These are phyloP conservation scores for Agapanthus africanus DNA, from an alignment of 106 monocot genomes.

Conservation along the genomic window DNA sequence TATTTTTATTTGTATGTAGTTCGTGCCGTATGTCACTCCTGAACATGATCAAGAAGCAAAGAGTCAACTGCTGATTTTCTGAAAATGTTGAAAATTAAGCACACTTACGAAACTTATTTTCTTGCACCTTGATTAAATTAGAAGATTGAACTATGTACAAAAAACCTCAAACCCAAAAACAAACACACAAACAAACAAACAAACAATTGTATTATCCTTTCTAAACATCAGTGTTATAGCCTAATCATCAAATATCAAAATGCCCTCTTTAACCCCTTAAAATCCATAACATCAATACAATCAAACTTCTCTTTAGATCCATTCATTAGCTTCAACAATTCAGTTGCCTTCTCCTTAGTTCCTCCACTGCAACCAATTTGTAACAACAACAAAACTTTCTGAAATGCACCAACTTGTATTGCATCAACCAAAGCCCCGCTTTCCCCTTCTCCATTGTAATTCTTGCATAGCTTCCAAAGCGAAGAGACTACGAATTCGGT, in stretches of 20 bases:
- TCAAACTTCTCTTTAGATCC: constrained; percentile 25
- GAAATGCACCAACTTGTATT: constrained; percentile 50
- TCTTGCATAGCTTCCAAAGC: constrained; percentile 35
- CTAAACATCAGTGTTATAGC: too few relatives aligned
- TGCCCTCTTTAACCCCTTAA: constrained; percentile 47
- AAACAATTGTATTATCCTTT: not conserved
- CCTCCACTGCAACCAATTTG: constrained; percentile 40
- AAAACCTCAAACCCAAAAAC: not conserved
- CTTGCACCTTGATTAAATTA: too few relatives aligned
- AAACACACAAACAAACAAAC: not conserved
- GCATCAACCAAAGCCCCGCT: constrained; percentile 31
- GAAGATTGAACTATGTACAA: not conserved
- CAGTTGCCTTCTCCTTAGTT: constrained; percentile 53
- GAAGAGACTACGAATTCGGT: constrained; percentile 39
- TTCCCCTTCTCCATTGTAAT: not conserved
- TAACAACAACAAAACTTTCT: constrained; percentile 62
- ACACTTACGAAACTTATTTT: too few relatives aligned
- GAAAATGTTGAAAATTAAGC: too few relatives aligned
- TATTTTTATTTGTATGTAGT: too few relatives aligned
- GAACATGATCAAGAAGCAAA: too few relatives aligned
- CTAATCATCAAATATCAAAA: constrained; percentile 10
- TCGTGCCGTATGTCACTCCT: too few relatives aligned
- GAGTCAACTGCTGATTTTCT: too few relatives aligned
- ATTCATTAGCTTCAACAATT: constrained; percentile 54
- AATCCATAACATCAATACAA: constrained; percentile 39